These are phyloP conservation scores for Saraca asoca DNA, from an alignment of 331 rosid genomes.

Conservation along the genomic window DNA sequence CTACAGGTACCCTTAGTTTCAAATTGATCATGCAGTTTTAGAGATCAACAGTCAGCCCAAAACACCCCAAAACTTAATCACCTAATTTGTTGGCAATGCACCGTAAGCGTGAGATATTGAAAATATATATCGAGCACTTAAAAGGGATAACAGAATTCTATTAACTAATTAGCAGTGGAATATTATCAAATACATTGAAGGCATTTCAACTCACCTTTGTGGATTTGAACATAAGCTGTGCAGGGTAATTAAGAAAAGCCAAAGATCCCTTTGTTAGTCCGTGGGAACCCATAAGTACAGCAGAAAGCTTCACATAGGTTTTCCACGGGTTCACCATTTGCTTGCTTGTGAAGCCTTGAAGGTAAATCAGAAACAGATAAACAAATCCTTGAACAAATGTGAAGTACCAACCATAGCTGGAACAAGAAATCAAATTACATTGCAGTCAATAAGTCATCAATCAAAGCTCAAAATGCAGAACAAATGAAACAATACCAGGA, in stretches of 20 bases:
- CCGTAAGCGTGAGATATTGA: background rate
- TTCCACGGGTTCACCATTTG: conserved; percentile 99
- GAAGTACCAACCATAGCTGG: conserved; percentile 99
- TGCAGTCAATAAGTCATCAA: conserved; percentile 7
- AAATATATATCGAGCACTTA: conserved; percentile 11
- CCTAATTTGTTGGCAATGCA: conserved; percentile 19
- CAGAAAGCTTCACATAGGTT: conserved; percentile 94
- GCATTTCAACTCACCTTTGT: conserved; percentile 63
- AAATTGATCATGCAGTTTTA: conserved; percentile 21
- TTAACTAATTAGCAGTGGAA: background rate
- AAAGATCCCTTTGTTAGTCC: conserved; percentile 95
- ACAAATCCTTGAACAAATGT: conserved; percentile 97
- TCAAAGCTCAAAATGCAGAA: conserved; percentile 19
- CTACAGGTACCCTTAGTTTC: conserved; percentile 2
- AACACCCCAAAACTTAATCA: conserved; percentile 12
- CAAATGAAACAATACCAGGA: conserved; percentile 24
- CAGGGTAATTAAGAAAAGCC: conserved; percentile 96
- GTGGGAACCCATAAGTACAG: conserved; percentile 94
- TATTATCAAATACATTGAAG: conserved; percentile 1
- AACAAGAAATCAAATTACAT: conserved; percentile 28
- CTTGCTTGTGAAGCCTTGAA: conserved; percentile 95
- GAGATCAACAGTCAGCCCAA: background rate
- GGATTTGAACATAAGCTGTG: conserved; percentile 97
- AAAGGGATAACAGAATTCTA: background rate
- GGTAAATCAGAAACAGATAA: conserved; percentile 76